A percentile compares a stretch with the other conserved stretches of the same genome.
Evolutionary conservation across 768 basidiomycete species (phyloP).

Genomic region (Mycena capillaripes): DNA sequence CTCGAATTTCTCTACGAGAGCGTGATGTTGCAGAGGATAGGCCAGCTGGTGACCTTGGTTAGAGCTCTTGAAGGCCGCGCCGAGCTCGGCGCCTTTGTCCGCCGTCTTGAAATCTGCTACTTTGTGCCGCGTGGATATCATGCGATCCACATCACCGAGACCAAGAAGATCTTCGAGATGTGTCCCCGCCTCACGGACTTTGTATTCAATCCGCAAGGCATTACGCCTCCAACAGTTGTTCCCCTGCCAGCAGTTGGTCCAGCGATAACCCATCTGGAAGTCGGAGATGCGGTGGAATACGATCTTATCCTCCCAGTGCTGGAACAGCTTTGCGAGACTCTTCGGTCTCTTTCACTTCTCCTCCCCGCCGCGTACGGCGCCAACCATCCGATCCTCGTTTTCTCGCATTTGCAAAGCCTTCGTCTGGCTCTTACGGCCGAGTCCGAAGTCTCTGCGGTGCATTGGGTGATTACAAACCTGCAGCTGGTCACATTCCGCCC

Average conservation of each 20-base stretch:
- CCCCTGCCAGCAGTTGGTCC: neutral
- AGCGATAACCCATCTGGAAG: neutral
- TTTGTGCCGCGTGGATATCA: conserved; percentile 26
- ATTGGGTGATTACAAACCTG: conserved; percentile 5
- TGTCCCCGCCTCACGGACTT: conserved; percentile 28
- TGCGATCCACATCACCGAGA: conserved; percentile 15
- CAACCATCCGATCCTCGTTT: neutral
- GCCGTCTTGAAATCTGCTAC: conserved; percentile 31
- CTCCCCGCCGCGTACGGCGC: neutral
- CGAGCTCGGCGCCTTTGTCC: conserved; percentile 29
- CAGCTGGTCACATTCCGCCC: neutral
- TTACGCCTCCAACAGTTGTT: neutral
- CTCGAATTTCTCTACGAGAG: conserved; percentile 44
- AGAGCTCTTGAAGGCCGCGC: conserved; percentile 33
- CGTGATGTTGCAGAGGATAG: conserved; percentile 40
- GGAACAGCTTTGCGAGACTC: neutral
- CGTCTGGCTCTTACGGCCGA: neutral
- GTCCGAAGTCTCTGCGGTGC: neutral
- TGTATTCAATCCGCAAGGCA: neutral
- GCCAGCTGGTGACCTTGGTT: conserved; percentile 40
- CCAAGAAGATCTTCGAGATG: neutral
- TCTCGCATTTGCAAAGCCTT: conserved; percentile 1
- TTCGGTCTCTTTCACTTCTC: neutral
- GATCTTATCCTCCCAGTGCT: neutral
- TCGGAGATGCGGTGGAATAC: neutral